Evolutionary conservation across 768 basidiomycete genomes (phyloP).

Genomic region (Termitomyces sp.): DNA sequence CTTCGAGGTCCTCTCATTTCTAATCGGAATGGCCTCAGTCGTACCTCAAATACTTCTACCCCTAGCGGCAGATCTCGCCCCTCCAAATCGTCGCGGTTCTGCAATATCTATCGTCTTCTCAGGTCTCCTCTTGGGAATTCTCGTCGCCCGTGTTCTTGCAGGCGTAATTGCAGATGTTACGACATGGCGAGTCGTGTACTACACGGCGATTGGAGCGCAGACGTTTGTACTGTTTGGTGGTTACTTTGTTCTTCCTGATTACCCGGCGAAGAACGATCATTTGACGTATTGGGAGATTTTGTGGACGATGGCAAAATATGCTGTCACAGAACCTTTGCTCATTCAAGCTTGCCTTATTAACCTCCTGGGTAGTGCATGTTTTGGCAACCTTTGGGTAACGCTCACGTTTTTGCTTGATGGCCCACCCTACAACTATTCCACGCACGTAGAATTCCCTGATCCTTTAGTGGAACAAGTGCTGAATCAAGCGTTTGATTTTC

Average conservation of each 20-base stretch:
- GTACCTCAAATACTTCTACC: slow-evolving; percentile 77
- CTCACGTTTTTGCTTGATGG: slow-evolving; percentile 81
- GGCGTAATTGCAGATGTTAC: slow-evolving; percentile 74
- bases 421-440: slow-evolving; percentile 72
- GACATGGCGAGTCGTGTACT: slow-evolving; percentile 76
- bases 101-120: slow-evolving; percentile 76
- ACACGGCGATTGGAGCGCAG: slow-evolving; percentile 74
- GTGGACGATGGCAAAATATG: slow-evolving; percentile 74
- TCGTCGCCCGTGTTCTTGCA: slow-evolving; percentile 71
- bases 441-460: slow-evolving; percentile 37
- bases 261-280: slow-evolving; percentile 69
- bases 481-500: not conserved
- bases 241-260: slow-evolving; percentile 77
- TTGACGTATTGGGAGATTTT: slow-evolving; percentile 69
- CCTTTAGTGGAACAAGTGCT: not conserved
- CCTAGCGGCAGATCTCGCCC: slow-evolving; percentile 80
- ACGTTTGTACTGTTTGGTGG: slow-evolving; percentile 52
- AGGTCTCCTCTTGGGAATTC: slow-evolving; percentile 67
- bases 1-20: slow-evolving; percentile 68
- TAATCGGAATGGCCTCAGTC: slow-evolving; percentile 71
- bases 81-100: slow-evolving; percentile 66
- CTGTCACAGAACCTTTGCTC: slow-evolving; percentile 75
- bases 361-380: slow-evolving; percentile 58
- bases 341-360: slow-evolving; percentile 68
- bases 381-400: slow-evolving; percentile 67